Evolutionary conservation across 1,139 yeast species (phyloP), one percentile per base, ranked within the genome.

Genomic region (Suhomyces maxii): DNA sequence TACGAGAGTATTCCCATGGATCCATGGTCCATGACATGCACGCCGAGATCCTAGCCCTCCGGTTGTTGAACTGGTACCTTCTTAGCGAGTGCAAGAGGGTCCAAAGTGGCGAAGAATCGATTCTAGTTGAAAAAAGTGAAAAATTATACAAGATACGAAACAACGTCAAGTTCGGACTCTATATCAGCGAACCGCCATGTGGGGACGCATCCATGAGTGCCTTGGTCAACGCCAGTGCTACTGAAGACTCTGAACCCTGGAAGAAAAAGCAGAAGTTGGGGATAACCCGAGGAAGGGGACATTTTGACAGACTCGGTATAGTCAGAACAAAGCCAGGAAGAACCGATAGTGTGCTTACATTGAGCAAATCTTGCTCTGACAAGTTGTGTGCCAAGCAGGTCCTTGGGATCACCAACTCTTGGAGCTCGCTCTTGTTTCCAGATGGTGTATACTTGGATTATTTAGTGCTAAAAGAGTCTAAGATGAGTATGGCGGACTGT

Each of bases 281-380:
- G 25, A 34, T 46, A 6, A 41, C 44, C 8, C 37, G 97, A 52
- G 97, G 98, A 0, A 65, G 97, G 39, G 80, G 77, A 37, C 75
- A 82, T 57, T 86, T 81, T 54, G 69, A 68, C 25, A 59, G 65
- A 30, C 63, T 75, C 1, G 96, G 96, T 0, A 64, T 71, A 4
- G 90, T 90, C 0, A 71, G 99, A 51, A 91, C 97, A 0, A 91
- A 91, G 59, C 99, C 98, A 0, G 99, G 98, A 2, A 66, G 97
- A 44, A 63, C 74, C 13, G 97, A 91, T 60, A 85, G 97, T 3
- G 73, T 78, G 2, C 52, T 82, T 2, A 80, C 95, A 0, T 64
- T 77, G 37, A 86, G 95, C 37, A 91, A 90, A 60, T 88, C 96
- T 0, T 91, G 98, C 61, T 83, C 95, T 0, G 98, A 91, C 61